A percentile compares a stretch with the other conserved stretches of the same genome.
Conservation (phyloP, 1,139 yeast species). For the Blastobotrys proliferans region DNA sequence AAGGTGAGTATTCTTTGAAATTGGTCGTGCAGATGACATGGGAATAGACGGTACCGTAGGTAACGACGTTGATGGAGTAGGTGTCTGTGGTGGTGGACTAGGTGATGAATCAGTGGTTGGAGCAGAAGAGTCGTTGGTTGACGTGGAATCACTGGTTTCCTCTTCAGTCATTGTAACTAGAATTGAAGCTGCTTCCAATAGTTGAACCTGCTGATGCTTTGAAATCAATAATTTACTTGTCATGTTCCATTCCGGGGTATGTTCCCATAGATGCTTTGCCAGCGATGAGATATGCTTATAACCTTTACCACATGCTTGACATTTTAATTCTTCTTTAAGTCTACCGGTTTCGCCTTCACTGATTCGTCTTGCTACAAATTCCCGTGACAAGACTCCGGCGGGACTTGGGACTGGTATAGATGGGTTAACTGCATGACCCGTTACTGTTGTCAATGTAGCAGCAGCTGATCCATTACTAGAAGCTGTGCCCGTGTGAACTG, state of each 20-base stretch:
- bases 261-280: conserved; percentile 77
- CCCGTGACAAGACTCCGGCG: conserved; percentile 35
- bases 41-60: conserved; percentile 16
- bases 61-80: neutral
- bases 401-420: conserved; percentile 10
- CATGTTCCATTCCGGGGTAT: conserved; percentile 88
- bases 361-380: conserved; percentile 75
- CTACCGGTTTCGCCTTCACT: conserved; percentile 86
- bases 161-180: conserved; percentile 75
- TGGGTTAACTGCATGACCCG: neutral
- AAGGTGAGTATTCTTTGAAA: conserved; percentile 15
- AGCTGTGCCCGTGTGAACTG: too few relatives aligned
- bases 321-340: conserved; percentile 73
- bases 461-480: neutral
- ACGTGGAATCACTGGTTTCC: conserved; percentile 17
- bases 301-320: conserved; percentile 89
- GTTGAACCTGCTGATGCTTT: conserved; percentile 89
- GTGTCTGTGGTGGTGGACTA: neutral
- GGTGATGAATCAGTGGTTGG: conserved; percentile 2
- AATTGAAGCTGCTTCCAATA: conserved; percentile 83
- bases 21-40: conserved; percentile 19
- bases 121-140: neutral
- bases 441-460: conserved; percentile 1
- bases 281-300: conserved; percentile 80
- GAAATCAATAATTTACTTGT: conserved; percentile 74